Conservation (phyloP, 2,329 filamentous ascomycete species). For the Ramularia collo-cygni region DNA sequence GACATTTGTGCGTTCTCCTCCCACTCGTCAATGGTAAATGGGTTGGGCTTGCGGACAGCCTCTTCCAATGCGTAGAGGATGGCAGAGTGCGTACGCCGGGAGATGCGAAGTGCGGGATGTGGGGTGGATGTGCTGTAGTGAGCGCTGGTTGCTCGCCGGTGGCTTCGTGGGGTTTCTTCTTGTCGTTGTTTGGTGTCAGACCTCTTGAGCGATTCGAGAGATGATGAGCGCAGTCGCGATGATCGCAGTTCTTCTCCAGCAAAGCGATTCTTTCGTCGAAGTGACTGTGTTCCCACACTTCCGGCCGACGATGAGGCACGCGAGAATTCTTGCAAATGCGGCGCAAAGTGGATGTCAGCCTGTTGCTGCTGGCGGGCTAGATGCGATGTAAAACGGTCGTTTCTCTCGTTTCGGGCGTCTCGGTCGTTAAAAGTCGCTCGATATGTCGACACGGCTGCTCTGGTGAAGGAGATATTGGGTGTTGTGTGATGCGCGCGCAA, state of each 20-base stretch:
- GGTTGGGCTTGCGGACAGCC: constrained; percentile 72
- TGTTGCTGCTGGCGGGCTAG: constrained; percentile 45
- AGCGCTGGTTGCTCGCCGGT: constrained; percentile 29
- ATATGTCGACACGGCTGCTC: constrained; percentile 38
- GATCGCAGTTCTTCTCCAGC: constrained; percentile 37
- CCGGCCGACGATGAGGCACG: constrained; percentile 48
- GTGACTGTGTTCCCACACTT: constrained; percentile 38
- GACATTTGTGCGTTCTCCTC: constrained; percentile 94
- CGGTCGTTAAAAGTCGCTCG: constrained; percentile 44
- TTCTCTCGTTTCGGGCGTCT: constrained; percentile 48
- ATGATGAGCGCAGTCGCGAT: constrained; percentile 36
- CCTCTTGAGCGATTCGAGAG: constrained; percentile 36
- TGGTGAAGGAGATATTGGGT: constrained; percentile 4
- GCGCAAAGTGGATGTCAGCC: constrained; percentile 25
- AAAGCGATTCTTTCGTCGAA: constrained; percentile 49
- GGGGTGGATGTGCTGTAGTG: constrained; percentile 30
- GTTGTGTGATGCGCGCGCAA: background rate
- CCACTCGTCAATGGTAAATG: constrained; percentile 73
- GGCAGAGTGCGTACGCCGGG: constrained; percentile 76
- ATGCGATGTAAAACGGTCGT: constrained; percentile 49
- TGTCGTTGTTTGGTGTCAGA: constrained; percentile 11
- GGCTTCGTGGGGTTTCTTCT: constrained; percentile 27
- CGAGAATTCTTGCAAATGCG: constrained; percentile 30
- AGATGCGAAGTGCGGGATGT: constrained; percentile 61
- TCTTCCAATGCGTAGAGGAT: constrained; percentile 91